Evolutionary conservation across 306 rosid species (phyloP), one percentile per base, ranked within the genome.

Genomic region (Pueraria montana): DNA sequence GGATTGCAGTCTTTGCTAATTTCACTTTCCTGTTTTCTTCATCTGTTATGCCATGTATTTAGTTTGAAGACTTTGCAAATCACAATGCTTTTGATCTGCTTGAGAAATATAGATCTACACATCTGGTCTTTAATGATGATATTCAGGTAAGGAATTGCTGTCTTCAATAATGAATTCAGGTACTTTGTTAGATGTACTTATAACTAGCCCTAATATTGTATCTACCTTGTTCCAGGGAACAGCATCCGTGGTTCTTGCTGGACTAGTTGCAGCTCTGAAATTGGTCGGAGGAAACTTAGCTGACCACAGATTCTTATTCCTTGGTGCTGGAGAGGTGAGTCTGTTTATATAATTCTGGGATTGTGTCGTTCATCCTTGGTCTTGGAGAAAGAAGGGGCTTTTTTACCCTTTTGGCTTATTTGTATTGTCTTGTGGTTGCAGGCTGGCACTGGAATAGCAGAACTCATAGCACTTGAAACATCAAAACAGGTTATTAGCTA

Each of bases 361-460:
- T 69, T 62, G 40, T 46, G 58, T 64, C 17, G 20, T 75, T 34
- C 45, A 8, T 74, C 11, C 7, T 50, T 21, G 36, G 12, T 77
- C 43, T 46, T 5, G 34, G 26, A 43, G 53, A 68, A 55, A 20
- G 12, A 70, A 42, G 12, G 11, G 36, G 42, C 2, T 16, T 14
- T 84, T 73, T 45, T 21, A 58, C 70, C 38, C 16, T 49, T 78
- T 18, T 58, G 74, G 74, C 83, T 87, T 75, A 84, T 79, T 70
- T 70, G 11, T 64, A 9, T 79, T 77, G 53, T 83, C 58, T 81
- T 79, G 79, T 11, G 72, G 86, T 80, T 88, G 81, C 90, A 96
- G 99, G 99, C 99, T 10, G 99, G 99, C 80, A 96, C 99, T 34
- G 99, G 99, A 83, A 96, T 96, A 70, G 99, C 99, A 32, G 98